Base-by-base conservation (phyloP, 441 rosid species). In the Rhodomyrtus psidioides region DNA sequence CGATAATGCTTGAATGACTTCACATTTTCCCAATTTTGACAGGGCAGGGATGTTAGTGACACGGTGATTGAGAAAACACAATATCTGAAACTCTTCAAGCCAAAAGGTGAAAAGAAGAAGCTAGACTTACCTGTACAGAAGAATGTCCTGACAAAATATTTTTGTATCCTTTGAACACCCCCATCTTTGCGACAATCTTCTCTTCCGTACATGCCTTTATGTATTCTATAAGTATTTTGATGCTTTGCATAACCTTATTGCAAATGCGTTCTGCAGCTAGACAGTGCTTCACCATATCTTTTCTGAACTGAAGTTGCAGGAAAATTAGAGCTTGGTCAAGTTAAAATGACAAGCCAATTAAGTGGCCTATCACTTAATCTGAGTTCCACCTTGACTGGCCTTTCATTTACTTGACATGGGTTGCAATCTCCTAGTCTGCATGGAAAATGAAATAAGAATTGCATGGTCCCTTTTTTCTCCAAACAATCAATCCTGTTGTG, bases 101-200 rank as follows among this genome's bases (percentile, higher is more conserved):
- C 89, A 79, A 92, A 91, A 88, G 91, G 62, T 86, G 91, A 90
- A 88, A 95, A 90, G 90, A 94, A 91, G 92, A 96, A 91, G 92
- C 91, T 96, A 85, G 98, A 95, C 89, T 92, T 95, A 90, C 99
- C 99, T 3, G 94, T 94, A 88, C 99, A 97, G 94, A 95, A 94
- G 94, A 97, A 97, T 91, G 94, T 96, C 81, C 92, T 96, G 81
- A 96, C 98, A 17, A 95, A 95, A 89, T 96, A 96, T 88, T 97
- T 97, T 89, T 95, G 99, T 97, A 96, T 97, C 99, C 99, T 65
- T 84, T 51, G 59, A 81, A 86, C 87, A 39, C 74, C 83, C 30
- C 46, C 34, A 55, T 15, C 15, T 27, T 9, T 42, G 46, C 65
- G 53, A 54, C 57, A 15, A 26, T 1, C 30, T n/a, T 34, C 42